Evolutionary conservation across 257 asterid genomes (phyloP).

Genomic region (Nicotiana tomentosiformis): DNA sequence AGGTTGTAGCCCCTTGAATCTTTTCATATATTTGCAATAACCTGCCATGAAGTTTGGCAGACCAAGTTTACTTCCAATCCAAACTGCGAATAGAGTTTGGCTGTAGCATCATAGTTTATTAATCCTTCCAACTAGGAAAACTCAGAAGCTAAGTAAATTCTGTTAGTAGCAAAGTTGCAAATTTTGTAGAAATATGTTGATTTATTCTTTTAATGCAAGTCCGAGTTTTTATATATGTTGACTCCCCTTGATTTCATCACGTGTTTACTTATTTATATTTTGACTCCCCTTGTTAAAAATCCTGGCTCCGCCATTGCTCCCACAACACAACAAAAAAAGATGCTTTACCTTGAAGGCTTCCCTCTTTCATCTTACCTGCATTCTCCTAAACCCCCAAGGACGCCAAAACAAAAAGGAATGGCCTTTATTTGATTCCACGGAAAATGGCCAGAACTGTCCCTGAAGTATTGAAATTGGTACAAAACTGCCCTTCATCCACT

Average conservation of each 20-base stretch:
- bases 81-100: background rate
- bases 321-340: too few species aligned
- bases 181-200: background rate
- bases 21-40: conserved; percentile 5
- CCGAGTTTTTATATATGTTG: too few species aligned
- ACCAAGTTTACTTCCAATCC: background rate
- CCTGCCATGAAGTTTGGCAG: background rate
- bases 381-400: background rate
- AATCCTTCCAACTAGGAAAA: background rate
- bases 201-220: background rate
- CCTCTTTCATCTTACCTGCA: background rate
- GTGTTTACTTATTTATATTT: too few species aligned
- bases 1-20: conserved; percentile 27
- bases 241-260: too few species aligned
- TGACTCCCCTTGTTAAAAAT: too few species aligned
- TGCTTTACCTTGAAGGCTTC: background rate
- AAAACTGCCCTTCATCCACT: too few species aligned
- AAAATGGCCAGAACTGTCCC: too few species aligned
- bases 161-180: background rate
- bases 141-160: background rate
- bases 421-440: background rate
- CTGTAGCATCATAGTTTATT: background rate
- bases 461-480: too few species aligned
- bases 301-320: too few species aligned
- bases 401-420: background rate